phyloP scores from a whole-genome alignment of 179 eudicot species.

The Pouteria campechiana region DNA sequence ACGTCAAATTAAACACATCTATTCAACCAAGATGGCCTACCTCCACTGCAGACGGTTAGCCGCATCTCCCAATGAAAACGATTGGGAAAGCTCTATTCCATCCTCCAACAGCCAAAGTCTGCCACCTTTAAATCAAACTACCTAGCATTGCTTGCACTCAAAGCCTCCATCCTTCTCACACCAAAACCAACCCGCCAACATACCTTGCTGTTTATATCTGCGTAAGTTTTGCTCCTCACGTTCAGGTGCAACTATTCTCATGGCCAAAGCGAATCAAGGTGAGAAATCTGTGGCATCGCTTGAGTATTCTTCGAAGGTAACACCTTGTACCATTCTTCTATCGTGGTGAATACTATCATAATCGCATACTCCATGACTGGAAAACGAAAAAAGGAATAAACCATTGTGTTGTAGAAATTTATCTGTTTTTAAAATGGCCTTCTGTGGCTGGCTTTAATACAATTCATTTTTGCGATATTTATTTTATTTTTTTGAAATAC shows the following conservation, averaged over 20 bases:
- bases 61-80: conserved; percentile 1
- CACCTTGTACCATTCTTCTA: no score
- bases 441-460: no score
- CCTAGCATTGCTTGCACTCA: conserved; percentile 9
- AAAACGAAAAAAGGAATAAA: no score
- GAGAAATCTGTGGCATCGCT: neutral
- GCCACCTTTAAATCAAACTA: conserved; percentile 7
- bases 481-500: no score
- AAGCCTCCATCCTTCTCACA: conserved; percentile 7
- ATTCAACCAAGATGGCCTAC: conserved; percentile 11
- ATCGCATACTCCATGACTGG: no score
- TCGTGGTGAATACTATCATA: no score
- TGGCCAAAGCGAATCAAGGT: conserved; percentile 4
- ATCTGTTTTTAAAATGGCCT: no score
- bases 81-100: conserved; percentile 47
- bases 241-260: conserved; percentile 5
- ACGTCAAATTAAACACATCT: conserved; percentile 20
- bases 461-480: no score
- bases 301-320: no score
- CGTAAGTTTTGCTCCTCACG: neutral
- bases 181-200: neutral
- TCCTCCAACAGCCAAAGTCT: conserved; percentile 14
- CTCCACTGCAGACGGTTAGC: conserved; percentile 5
- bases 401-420: no score
- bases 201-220: neutral